Conservation (phyloP, 257 asterid species). For the Solanum acaule region DNA sequence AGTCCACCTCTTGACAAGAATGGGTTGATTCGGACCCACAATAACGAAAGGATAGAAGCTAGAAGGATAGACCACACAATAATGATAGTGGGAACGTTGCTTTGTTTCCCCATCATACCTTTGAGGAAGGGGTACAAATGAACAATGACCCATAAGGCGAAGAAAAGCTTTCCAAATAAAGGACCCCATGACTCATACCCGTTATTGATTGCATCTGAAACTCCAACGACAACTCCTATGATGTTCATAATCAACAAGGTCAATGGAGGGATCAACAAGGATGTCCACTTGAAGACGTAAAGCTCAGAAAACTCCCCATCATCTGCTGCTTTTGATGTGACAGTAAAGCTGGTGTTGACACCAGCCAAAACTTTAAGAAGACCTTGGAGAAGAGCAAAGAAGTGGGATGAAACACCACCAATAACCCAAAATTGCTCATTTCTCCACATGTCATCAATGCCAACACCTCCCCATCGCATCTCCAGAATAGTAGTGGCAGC, state of each 20-base stretch:
- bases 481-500: constrained; percentile 47
- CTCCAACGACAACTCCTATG: constrained; percentile 46
- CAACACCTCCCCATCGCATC: constrained; percentile 58
- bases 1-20: constrained; percentile 39
- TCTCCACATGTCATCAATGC: constrained; percentile 57
- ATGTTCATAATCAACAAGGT: constrained; percentile 44
- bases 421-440: constrained; percentile 70
- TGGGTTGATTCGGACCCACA: constrained; percentile 67
- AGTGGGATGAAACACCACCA: constrained; percentile 49
- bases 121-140: constrained; percentile 65
- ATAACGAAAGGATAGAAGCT: constrained; percentile 54
- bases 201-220: constrained; percentile 48
- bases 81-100: constrained; percentile 47
- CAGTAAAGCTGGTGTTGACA: constrained; percentile 54
- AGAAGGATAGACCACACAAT: constrained; percentile 58
- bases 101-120: constrained; percentile 55
- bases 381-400: constrained; percentile 56
- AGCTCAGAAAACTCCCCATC: constrained; percentile 54
- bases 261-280: constrained; percentile 46
- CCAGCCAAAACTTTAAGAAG: constrained; percentile 58
- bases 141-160: constrained; percentile 54
- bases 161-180: constrained; percentile 46
- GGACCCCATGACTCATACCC: constrained; percentile 65
- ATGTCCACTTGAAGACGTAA: constrained; percentile 59
- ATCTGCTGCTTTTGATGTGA: constrained; percentile 52